Evolutionary conservation across 352 stramenopile genomes (phyloP).

Genomic region (Globisporangium sylvaticum): DNA sequence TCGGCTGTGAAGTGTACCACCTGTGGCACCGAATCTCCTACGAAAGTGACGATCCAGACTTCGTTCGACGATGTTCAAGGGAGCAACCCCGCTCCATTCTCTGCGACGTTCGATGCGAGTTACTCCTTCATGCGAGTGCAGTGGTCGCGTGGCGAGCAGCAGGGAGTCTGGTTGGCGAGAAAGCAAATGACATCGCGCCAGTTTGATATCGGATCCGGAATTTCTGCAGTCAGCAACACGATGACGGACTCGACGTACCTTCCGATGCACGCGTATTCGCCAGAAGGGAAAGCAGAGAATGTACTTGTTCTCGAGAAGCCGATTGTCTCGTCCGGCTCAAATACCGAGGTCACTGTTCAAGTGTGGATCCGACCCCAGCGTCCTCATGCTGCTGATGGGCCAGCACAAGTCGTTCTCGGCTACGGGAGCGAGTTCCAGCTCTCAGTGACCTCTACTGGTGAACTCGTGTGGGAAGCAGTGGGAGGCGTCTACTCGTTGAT

Average conservation of each 20-base stretch:
- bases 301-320: constrained; percentile 64
- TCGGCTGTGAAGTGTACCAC: constrained; percentile 60
- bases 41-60: constrained; percentile 28
- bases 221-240: constrained; percentile 29
- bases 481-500: constrained; percentile 33
- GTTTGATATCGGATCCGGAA: constrained; percentile 37
- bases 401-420: constrained; percentile 50
- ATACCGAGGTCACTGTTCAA: constrained; percentile 60
- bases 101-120: constrained; percentile 47
- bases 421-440: constrained; percentile 62
- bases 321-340: constrained; percentile 45
- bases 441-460: constrained; percentile 26
- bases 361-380: constrained; percentile 54
- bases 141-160: constrained; percentile 81
- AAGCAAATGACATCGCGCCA: constrained; percentile 24
- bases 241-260: constrained; percentile 59
- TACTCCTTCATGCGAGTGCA: constrained; percentile 73
- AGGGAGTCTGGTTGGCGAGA: constrained; percentile 73
- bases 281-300: constrained; percentile 36
- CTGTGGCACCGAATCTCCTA: constrained; percentile 58
- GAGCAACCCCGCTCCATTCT: constrained; percentile 76
- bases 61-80: constrained; percentile 35
- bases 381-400: constrained; percentile 6
- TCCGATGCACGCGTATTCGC: constrained; percentile 52
- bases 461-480: constrained; percentile 54